Percentiles rank a stretch among this genome's conserved stretches.
Evolutionary conservation across 2,329 filamentous ascomycete species (phyloP).

Genomic region (Cyanodermella asteris): DNA sequence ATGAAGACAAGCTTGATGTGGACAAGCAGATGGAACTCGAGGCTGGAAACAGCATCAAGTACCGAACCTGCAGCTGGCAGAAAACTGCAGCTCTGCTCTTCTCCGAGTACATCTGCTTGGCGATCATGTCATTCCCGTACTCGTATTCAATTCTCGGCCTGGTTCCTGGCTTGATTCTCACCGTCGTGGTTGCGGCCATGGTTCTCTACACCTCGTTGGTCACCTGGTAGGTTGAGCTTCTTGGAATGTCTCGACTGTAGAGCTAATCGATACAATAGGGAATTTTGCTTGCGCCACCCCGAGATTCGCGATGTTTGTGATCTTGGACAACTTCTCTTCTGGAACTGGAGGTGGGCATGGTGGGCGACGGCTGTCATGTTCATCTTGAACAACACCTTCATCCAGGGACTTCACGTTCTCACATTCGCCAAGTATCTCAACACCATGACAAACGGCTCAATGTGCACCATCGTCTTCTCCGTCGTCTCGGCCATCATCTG

Average conservation of each 20-base stretch:
- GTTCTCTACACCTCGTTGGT: constrained; percentile 67
- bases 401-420: constrained; percentile 65
- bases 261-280: constrained; percentile 31
- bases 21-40: constrained; percentile 57
- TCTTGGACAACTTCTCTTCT: constrained; percentile 88
- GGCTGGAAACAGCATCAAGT: constrained; percentile 61
- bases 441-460: constrained; percentile 51
- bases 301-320: constrained; percentile 86
- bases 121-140: constrained; percentile 90
- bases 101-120: constrained; percentile 83
- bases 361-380: constrained; percentile 64
- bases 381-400: constrained; percentile 81
- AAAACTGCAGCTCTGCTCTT: constrained; percentile 85
- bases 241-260: constrained; percentile 5
- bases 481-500: constrained; percentile 54
- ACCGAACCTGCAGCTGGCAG: constrained; percentile 82
- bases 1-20: constrained; percentile 22
- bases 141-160: constrained; percentile 75
- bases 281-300: constrained; percentile 76
- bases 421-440: constrained; percentile 75
- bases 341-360: constrained; percentile 53
- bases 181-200: constrained; percentile 50
- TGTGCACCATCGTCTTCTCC: constrained; percentile 64
- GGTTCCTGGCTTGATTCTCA: constrained; percentile 69
- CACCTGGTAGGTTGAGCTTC: constrained; percentile 28